Evolutionary conservation across 2,329 filamentous ascomycete genomes (phyloP), one percentile per base, ranked within the genome.

Genomic region (Ascochyta lentis): DNA sequence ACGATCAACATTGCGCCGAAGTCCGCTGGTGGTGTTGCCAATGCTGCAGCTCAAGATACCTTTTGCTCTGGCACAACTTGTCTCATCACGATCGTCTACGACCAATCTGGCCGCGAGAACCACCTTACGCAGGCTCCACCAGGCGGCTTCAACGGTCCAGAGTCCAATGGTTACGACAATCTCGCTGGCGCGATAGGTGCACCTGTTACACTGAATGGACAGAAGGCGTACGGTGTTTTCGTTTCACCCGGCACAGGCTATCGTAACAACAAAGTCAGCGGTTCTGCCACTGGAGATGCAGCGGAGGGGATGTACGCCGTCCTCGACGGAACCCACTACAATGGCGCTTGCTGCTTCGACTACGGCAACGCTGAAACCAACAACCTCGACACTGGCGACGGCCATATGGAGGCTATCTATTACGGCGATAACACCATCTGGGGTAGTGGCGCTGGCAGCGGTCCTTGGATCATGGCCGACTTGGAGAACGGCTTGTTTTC

Each of bases 321-420:
- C 0, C 67, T 87, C 3, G 84, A 87, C 60, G 84, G 84, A 0
- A 84, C 82, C 0, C 84, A 86, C 63, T 86, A 82, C 77, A 86
- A 86, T 62, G 76, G 70, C 22, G 78, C 57, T 6, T 86, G 84
- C 75, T 87, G 80, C 60, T 78, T 78, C 51, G 76, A 78, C 56
- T 79, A 78, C 31, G 77, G 77, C 29, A 79, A 79, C 34, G 77
- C 76, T 8, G 77, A 79, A 58, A 74, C 68, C 8, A 77, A 64
- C 63, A 77, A 65, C 40, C 51, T 49, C 0, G 76, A 78, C 46
- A 82, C 84, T 0, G 87, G 86, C 3, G 81, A 83, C 49, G 86
- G 84, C 15, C 86, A 88, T 65, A 89, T 89, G 86, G 87, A 89
- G 67, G 84, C 86, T 50, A 84, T 89, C 54, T 89, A 89, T 79